Evolutionary conservation across 2,329 filamentous ascomycete species (phyloP).

Genomic region (Diaporthe sp.): DNA sequence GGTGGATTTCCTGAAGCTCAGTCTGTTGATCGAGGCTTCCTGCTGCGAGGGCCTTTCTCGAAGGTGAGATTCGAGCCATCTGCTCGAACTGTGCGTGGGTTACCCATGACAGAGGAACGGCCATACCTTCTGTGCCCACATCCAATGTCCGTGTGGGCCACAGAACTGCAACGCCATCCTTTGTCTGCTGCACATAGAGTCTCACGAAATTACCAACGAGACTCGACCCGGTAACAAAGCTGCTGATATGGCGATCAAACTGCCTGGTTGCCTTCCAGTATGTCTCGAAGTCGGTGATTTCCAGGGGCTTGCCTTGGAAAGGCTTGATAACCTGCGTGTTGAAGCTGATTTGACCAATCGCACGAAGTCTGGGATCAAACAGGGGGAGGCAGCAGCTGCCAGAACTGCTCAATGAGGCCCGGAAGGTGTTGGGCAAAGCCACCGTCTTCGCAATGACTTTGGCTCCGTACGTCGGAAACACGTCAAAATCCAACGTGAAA

Average conservation of each 20-base stretch:
- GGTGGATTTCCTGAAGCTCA: constrained; percentile 69
- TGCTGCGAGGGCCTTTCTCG: constrained; percentile 58
- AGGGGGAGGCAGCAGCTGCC: constrained; percentile 88
- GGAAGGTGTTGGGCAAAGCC: constrained; percentile 89
- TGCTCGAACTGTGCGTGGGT: constrained; percentile 79
- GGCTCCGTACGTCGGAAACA: constrained; percentile 96
- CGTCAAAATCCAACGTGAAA: constrained; percentile 96
- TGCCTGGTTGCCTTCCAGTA: constrained; percentile 99
- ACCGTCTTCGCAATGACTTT: constrained; percentile 98
- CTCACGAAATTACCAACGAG: constrained; percentile 95
- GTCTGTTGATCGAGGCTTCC: constrained; percentile 63
- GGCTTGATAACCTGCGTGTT: constrained; percentile 97
- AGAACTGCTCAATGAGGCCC: constrained; percentile 79
- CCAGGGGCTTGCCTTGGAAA: constrained; percentile 90
- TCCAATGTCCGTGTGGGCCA: constrained; percentile 88
- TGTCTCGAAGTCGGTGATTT: constrained; percentile 98
- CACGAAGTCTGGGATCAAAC: constrained; percentile 90
- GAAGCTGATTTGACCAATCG: constrained; percentile 95
- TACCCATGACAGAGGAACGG: constrained; percentile 85
- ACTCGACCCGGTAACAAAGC: constrained; percentile 94
- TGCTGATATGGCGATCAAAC: constrained; percentile 85
- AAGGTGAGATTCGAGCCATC: constrained; percentile 60
- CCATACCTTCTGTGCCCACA: constrained; percentile 74
- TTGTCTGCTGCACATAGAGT: constrained; percentile 91
- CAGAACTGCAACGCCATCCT: constrained; percentile 87